These are phyloP conservation scores for Marchantia paleacea DNA, from an alignment of 225 moss, liverwort and hornwort species.

Conservation along the genomic window DNA sequence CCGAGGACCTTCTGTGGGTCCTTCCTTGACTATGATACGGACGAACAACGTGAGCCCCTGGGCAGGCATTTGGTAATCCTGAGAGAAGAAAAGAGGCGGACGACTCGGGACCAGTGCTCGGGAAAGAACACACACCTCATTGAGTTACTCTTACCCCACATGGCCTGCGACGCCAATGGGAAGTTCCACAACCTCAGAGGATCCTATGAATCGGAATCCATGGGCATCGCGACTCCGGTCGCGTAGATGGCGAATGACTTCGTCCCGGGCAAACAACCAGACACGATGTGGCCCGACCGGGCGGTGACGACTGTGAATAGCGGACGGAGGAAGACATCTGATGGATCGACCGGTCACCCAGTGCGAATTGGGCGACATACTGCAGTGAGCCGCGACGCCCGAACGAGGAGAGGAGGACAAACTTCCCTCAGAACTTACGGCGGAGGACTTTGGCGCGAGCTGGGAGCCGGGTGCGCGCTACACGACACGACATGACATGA, in stretches of 20 bases:
- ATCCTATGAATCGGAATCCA: neutral
- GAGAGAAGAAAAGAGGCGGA: no score
- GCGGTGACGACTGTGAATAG: neutral
- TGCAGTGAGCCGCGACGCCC: neutral
- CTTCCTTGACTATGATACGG: no score
- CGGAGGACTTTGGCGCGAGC: neutral
- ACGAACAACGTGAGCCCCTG: no score
- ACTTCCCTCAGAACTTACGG: neutral
- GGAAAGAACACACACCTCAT: no score
- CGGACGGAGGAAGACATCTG: neutral
- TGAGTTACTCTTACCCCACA: no score
- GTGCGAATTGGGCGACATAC: no score
- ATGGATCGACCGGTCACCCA: neutral
- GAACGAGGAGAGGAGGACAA: neutral
- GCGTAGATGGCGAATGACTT: neutral
- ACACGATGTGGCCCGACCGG: neutral
- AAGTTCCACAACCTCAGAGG: no score
- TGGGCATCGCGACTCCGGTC: neutral
- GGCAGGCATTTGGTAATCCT: no score
- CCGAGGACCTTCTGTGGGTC: no score
- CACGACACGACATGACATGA: neutral
- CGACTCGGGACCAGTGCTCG: no score
- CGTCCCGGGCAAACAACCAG: neutral
- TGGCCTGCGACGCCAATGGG: no score
- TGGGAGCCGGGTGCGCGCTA: neutral